Evolutionary conservation across 768 basidiomycete genomes (phyloP).

Genomic region (Boletales sp.): DNA sequence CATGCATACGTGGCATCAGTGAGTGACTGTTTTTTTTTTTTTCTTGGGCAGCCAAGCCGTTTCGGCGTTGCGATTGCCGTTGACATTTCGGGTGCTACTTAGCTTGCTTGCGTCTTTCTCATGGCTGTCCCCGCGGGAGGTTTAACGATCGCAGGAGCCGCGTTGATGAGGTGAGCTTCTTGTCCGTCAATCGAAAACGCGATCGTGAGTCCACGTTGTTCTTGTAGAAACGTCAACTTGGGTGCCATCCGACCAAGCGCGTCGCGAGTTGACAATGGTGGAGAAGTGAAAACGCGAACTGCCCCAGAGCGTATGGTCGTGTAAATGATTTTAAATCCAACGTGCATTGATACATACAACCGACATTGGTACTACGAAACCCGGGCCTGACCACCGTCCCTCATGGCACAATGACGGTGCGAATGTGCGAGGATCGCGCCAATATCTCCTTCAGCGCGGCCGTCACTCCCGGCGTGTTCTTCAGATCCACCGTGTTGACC

Average conservation of each 20-base stretch:
- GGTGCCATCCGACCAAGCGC: not conserved
- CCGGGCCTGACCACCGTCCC: no score
- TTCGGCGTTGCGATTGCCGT: not conserved
- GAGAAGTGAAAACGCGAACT: not conserved
- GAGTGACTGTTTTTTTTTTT: not conserved
- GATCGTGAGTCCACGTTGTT: no score
- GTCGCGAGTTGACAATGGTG: not conserved
- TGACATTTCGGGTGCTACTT: not conserved
- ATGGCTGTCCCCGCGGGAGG: conserved; percentile 8
- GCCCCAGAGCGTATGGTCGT: no score
- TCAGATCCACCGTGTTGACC: conserved; percentile 21
- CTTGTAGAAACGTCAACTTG: conserved; percentile 6
- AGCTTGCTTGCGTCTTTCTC: conserved; percentile 14
- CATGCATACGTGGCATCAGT: conserved; percentile 13
- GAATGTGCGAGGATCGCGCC: conserved; percentile 26
- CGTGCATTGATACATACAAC: no score
- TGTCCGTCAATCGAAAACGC: not conserved
- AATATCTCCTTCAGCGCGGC: conserved; percentile 23
- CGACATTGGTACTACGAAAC: no score
- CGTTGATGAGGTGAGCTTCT: conserved; percentile 5
- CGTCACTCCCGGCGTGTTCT: conserved; percentile 16
- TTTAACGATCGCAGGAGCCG: conserved; percentile 8
- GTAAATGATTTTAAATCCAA: no score
- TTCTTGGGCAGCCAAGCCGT: no score
- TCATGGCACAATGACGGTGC: conserved; percentile 28